A percentile compares a stretch with the other conserved stretches of the same genome.
These are phyloP conservation scores for Lycium ferocissimum DNA, from an alignment of 257 asterid species.

Conservation along the genomic window DNA sequence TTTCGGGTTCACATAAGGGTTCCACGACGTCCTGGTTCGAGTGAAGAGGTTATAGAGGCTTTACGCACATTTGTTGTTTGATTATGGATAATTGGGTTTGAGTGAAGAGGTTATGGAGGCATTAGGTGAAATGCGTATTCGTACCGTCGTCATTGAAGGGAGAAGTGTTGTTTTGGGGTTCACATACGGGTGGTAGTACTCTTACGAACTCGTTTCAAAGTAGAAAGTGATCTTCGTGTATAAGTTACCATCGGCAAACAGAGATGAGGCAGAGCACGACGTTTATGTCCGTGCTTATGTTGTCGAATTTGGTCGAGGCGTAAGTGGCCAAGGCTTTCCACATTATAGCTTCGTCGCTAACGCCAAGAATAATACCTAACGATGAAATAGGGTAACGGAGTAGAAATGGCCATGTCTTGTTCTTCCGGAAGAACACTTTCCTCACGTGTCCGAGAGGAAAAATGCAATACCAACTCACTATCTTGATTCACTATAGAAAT, in stretches of 20 bases:
- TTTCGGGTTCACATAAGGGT: no score
- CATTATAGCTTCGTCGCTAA: constrained; percentile 96
- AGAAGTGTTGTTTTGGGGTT: no score
- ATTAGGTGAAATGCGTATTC: no score
- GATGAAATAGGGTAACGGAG: constrained; percentile 78
- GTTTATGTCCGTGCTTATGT: constrained; percentile 55
- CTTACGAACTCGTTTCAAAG: constrained; percentile 94
- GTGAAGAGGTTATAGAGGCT: no score
- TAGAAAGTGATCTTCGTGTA: constrained; percentile 62
- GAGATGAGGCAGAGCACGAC: constrained; percentile 71
- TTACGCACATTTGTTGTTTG: no score
- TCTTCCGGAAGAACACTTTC: constrained; percentile 75
- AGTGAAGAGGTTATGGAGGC: no score
- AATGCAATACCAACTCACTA: background rate
- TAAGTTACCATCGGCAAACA: constrained; percentile 52
- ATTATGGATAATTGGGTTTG: no score
- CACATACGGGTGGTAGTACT: constrained; percentile 90
- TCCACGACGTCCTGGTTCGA: no score
- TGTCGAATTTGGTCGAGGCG: constrained; percentile 61
- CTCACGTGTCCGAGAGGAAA: constrained; percentile 58
- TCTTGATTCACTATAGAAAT: background rate
- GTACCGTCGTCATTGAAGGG: no score
- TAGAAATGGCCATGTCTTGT: constrained; percentile 87
- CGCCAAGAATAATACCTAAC: constrained; percentile 85
- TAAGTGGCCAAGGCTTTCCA: constrained; percentile 79